Evolutionary conservation across 1,284 basidiomycete species (phyloP).

Genomic region (Microbotryum lychnidis-dioicae): DNA sequence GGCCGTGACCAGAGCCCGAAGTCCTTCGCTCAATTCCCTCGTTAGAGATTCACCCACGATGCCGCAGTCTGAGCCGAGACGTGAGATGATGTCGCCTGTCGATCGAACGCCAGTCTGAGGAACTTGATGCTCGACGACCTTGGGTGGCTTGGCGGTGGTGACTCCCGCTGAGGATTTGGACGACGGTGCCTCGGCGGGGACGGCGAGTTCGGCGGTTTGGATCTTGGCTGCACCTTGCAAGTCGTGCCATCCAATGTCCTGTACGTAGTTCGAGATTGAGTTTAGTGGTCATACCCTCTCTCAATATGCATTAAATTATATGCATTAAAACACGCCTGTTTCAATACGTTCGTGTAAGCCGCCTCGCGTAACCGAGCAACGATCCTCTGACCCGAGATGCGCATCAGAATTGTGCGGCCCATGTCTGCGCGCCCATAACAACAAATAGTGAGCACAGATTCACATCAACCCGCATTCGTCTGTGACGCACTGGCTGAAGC

Average conservation of each 20-base stretch:
- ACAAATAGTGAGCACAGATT: neutral
- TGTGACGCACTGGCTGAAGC: constrained; percentile 55
- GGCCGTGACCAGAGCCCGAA: constrained; percentile 78
- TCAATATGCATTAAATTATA: neutral
- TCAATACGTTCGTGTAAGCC: constrained; percentile 70
- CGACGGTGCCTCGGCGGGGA: constrained; percentile 1
- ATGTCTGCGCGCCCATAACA: constrained; percentile 47
- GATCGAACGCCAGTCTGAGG: constrained; percentile 78
- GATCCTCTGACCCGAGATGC: constrained; percentile 78
- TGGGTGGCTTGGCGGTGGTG: neutral
- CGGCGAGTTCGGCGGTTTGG: too few relatives aligned
- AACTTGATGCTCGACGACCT: too few relatives aligned
- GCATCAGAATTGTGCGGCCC: constrained; percentile 78
- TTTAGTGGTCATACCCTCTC: neutral
- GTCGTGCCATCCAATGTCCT: constrained; percentile 36
- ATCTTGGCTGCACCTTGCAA: constrained; percentile 24
- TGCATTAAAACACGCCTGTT: constrained; percentile 54
- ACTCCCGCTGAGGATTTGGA: neutral
- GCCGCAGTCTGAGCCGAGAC: constrained; percentile 83
- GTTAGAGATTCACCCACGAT: constrained; percentile 93
- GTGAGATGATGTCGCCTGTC: constrained; percentile 86
- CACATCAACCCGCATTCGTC: neutral
- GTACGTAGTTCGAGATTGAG: neutral
- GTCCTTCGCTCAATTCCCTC: constrained; percentile 81
- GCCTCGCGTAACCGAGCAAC: constrained; percentile 77